Evolutionary conservation across 1,284 basidiomycete genomes (phyloP).

Genomic region (Cutaneotrichosporon sp.): DNA sequence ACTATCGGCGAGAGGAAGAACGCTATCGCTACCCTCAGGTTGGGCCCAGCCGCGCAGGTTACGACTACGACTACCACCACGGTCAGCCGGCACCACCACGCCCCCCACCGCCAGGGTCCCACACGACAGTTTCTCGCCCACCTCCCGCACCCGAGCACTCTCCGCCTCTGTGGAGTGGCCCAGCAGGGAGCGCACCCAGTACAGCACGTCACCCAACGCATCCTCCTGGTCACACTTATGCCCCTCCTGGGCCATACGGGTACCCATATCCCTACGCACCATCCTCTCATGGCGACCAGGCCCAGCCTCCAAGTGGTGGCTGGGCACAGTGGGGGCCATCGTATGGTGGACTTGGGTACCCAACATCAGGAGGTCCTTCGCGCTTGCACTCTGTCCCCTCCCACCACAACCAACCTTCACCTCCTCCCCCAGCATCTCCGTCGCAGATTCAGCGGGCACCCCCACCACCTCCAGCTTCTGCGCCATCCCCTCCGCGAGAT

Average conservation of each 20-base stretch:
- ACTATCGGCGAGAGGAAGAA: slow-evolving; percentile 2
- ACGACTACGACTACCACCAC: background rate
- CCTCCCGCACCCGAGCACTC: background rate
- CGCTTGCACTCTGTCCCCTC: slow-evolving; percentile 1
- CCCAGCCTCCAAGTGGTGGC: background rate
- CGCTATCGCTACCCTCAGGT: background rate
- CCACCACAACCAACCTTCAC: slow-evolving; percentile 3
- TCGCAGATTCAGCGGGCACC: slow-evolving; percentile 17
- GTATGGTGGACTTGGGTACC: background rate
- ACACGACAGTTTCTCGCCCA: background rate
- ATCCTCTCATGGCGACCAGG: background rate
- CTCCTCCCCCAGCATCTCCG: slow-evolving; percentile 22
- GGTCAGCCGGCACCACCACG: background rate
- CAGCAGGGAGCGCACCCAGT: background rate
- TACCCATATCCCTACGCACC: slow-evolving; percentile 4
- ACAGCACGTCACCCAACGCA: background rate
- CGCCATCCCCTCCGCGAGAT: slow-evolving; percentile 10
- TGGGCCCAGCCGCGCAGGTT: background rate
- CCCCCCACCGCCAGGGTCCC: background rate
- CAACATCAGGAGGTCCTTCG: background rate
- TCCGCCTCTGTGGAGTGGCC: background rate
- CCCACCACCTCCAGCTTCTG: slow-evolving; percentile 19
- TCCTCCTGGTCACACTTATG: background rate
- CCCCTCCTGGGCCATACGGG: background rate
- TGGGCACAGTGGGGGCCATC: slow-evolving; percentile 11